Evolutionary conservation across 441 rosid species (phyloP).

Genomic region (Gossypium davidsonii): DNA sequence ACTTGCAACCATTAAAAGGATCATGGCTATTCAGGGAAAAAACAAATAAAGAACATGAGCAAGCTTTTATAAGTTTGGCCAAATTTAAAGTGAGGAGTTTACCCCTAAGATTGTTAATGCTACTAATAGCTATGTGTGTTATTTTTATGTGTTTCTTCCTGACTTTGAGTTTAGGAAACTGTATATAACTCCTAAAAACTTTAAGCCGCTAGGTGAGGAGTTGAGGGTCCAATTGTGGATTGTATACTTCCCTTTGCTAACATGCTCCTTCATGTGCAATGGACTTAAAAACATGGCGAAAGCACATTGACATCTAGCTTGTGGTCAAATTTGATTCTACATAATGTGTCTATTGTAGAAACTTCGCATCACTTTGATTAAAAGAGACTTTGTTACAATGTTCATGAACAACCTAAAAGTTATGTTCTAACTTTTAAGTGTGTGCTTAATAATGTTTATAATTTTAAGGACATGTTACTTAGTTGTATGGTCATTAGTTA

Average conservation of each 20-base stretch:
- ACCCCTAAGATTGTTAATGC: conserved; percentile 4
- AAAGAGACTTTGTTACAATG: background rate
- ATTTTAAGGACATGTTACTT: background rate
- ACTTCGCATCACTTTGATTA: background rate
- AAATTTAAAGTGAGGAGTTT: background rate
- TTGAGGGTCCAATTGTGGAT: background rate
- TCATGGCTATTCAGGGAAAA: background rate
- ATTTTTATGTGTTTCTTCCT: background rate
- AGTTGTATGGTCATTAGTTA: background rate
- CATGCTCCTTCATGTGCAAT: background rate
- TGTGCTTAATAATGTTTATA: background rate
- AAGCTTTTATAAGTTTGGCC: background rate
- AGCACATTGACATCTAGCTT: background rate
- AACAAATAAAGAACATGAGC: background rate
- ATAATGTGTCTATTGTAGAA: background rate
- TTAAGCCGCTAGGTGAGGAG: background rate
- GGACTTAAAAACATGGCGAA: background rate
- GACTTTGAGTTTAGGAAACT: background rate
- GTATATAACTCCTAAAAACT: background rate
- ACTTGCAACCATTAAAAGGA: background rate
- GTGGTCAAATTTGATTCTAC: background rate
- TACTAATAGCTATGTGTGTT: background rate
- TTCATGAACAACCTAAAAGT: background rate
- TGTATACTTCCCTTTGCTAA: background rate
- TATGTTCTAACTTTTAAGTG: background rate